phyloP scores from a whole-genome alignment of 768 basidiomycete species.

The Daedalea quercina region DNA sequence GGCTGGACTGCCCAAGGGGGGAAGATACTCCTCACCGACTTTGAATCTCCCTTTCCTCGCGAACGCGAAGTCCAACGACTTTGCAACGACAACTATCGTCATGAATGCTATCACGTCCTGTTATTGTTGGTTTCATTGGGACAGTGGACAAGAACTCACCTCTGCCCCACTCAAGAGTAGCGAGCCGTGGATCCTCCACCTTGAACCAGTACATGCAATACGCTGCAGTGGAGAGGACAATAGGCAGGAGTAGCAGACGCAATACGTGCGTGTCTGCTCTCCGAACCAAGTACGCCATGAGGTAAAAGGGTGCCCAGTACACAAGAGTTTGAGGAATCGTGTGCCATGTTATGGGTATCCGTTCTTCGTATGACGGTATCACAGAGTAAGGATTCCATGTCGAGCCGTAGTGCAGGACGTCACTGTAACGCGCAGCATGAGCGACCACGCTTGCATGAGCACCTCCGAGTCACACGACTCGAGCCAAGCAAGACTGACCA shows the following conservation, averaged over 20 bases:
- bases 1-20: background rate
- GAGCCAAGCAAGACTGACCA: too few species aligned
- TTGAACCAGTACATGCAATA: slow-evolving; percentile 44
- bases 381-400: too few species aligned
- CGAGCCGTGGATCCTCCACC: slow-evolving; percentile 43
- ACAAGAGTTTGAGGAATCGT: background rate
- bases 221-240: slow-evolving; percentile 41
- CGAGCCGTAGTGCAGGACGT: too few species aligned
- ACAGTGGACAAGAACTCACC: background rate
- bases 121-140: background rate
- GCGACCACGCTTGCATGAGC: too few species aligned
- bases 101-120: background rate
- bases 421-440: too few species aligned
- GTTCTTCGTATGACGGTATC: background rate
- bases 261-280: slow-evolving; percentile 57
- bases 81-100: slow-evolving; percentile 34
- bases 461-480: too few species aligned
- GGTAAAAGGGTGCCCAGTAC: slow-evolving; percentile 42
- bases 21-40: slow-evolving; percentile 40
- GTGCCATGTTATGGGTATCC: background rate
- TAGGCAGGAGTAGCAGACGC: slow-evolving; percentile 57
- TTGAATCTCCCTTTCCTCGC: slow-evolving; percentile 63
- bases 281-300: slow-evolving; percentile 67
- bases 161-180: background rate
- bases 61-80: slow-evolving; percentile 58